Evolutionary conservation across 306 rosid species (phyloP), one percentile per base, ranked within the genome.

Genomic region (Chamaecrista fasciculata): DNA sequence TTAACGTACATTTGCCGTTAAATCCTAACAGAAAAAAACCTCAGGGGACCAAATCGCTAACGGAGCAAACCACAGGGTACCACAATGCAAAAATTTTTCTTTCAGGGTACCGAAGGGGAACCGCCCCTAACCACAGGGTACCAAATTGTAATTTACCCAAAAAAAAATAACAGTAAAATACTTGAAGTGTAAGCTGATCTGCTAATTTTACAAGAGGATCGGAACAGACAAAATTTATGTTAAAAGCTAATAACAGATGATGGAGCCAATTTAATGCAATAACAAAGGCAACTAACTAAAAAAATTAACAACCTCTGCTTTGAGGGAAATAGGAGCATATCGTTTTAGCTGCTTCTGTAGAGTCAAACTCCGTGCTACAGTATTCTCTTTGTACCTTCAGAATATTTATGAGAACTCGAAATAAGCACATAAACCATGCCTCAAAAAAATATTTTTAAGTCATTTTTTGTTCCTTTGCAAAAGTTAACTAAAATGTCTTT

Each of bases 261-360:
- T 6, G 14, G 70, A 64, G 28, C 53, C 51, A 53, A 62, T 37
- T 29, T 20, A 72, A 67, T 31, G 70, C 20, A 76, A 42, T 23
- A 69, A 63, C 15, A 29, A 73, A 63, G 36, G 61, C 20, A 71
- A 74, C 66, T 6, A 48, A 26, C 70, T n/a, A 8, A 12, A 67
- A 74, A 37, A 11, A 19, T 43, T 5, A 43, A 76, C 46, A 76
- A 94, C 98, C 96, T 91, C 96, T 23, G 87, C 85, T 73, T 70
- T 53, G 18, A 94, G 86, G 66, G 89, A 72, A 72, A 86, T 90
- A 64, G 96, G 83, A 74, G 88, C 92, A 86, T 88, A 94, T 48
- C 91, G 88, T 25, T 67, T 76, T 18, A 90, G 86, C 81, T 94
- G 91, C 82, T 88, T 88, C 76, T 90, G 89, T 74, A 94, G 79